These are phyloP conservation scores for Penicillium brasilianum DNA, from an alignment of 2,329 filamentous ascomycete species.

Conservation along the genomic window DNA sequence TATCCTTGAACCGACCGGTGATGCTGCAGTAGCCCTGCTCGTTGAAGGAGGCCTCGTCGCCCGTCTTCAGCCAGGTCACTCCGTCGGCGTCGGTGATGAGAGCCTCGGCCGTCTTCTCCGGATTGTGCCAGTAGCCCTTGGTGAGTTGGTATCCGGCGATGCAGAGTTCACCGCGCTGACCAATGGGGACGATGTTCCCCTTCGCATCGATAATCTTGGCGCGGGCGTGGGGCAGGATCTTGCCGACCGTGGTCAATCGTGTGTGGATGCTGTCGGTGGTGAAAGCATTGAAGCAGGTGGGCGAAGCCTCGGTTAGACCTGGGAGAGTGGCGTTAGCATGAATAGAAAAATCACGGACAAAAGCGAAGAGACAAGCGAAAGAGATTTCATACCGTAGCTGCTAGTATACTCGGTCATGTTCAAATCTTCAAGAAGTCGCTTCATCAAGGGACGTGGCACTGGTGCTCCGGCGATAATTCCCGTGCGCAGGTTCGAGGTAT, in stretches of 20 bases:
- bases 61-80: slow-evolving; percentile 68
- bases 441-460: slow-evolving; percentile 76
- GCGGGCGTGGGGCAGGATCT: slow-evolving; percentile 73
- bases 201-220: slow-evolving; percentile 75
- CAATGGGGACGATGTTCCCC: slow-evolving; percentile 69
- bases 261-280: slow-evolving; percentile 71
- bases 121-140: slow-evolving; percentile 67
- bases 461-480: slow-evolving; percentile 81
- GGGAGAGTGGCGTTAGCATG: slow-evolving; percentile 2
- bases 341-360: background rate
- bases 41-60: slow-evolving; percentile 61
- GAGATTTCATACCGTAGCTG: slow-evolving; percentile 56
- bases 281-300: slow-evolving; percentile 80
- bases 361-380: background rate
- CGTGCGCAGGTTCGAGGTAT: slow-evolving; percentile 65
- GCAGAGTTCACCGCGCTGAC: slow-evolving; percentile 73
- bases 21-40: slow-evolving; percentile 70
- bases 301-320: slow-evolving; percentile 75
- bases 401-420: slow-evolving; percentile 77
- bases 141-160: slow-evolving; percentile 77
- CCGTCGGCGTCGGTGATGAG: slow-evolving; percentile 67
- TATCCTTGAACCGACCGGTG: slow-evolving; percentile 78
- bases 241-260: slow-evolving; percentile 74
- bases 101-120: slow-evolving; percentile 74
- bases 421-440: slow-evolving; percentile 70